phyloP scores from a whole-genome alignment of 176 grass and related monocot species.

The Carex littledalei region DNA sequence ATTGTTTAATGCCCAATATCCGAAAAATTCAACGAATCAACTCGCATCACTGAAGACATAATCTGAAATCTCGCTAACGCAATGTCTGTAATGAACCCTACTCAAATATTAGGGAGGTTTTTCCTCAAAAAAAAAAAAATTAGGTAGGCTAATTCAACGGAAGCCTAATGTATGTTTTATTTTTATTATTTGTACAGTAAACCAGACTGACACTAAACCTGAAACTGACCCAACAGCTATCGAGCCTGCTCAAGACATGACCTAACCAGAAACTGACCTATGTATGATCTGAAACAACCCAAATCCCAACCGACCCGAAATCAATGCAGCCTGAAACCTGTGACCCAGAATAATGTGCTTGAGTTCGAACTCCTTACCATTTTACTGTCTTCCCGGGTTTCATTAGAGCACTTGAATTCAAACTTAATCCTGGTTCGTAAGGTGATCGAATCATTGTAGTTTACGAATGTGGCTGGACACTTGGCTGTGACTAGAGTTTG shows the following conservation, averaged over 20 bases:
- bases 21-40: no score
- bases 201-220: neutral
- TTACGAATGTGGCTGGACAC: neutral
- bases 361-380: neutral
- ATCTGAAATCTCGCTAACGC: neutral
- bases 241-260: neutral
- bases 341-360: neutral
- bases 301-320: neutral
- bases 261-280: neutral
- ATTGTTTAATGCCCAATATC: neutral
- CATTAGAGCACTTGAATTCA: neutral
- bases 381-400: neutral
- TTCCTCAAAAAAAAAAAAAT: no score
- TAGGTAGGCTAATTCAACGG: neutral
- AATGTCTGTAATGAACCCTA: neutral
- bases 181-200: neutral
- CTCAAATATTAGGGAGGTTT: neutral
- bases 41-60: no score
- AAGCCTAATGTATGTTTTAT: neutral
- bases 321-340: neutral
- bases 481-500: neutral
- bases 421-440: neutral
- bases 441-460: neutral
- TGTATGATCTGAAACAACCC: neutral
- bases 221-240: neutral